Conservation (phyloP, 2,329 filamentous ascomycete genomes). For the Cryphonectria naterciae region DNA sequence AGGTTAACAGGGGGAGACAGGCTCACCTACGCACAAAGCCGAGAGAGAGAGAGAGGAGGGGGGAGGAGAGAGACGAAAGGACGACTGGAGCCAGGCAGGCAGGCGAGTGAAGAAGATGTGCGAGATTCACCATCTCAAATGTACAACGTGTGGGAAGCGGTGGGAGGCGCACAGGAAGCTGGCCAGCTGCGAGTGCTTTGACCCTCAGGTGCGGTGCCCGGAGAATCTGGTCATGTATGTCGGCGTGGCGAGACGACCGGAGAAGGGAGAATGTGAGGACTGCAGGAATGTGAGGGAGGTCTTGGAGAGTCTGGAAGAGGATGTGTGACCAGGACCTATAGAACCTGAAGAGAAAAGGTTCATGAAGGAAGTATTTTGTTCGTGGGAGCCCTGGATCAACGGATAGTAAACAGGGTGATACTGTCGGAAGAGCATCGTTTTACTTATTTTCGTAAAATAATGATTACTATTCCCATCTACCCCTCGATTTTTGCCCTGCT, state of each 20-base stretch:
- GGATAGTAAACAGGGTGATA: background rate
- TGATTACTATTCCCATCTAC: background rate
- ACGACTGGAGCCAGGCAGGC: background rate
- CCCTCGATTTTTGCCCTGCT: background rate
- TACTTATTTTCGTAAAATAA: background rate
- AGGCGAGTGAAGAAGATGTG: slow-evolving; percentile 37
- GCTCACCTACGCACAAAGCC: background rate
- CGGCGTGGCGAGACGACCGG: slow-evolving; percentile 39
- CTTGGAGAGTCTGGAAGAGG: slow-evolving; percentile 36
- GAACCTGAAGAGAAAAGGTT: background rate
- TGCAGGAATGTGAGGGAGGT: slow-evolving; percentile 38
- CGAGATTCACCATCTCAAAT: slow-evolving; percentile 42
- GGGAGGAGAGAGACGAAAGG: background rate
- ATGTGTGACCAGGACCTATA: slow-evolving; percentile 29
- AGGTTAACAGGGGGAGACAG: background rate
- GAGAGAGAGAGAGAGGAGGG: background rate
- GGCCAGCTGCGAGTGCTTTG: slow-evolving; percentile 42
- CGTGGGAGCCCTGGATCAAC: background rate
- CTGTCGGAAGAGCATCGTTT: background rate
- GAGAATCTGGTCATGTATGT: slow-evolving; percentile 45
- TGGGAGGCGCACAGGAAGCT: slow-evolving; percentile 43
- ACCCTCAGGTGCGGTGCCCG: slow-evolving; percentile 38
- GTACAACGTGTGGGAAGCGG: slow-evolving; percentile 37
- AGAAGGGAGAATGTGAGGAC: slow-evolving; percentile 39
- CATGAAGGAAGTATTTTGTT: background rate